Evolutionary conservation across 768 basidiomycete genomes (phyloP).

Genomic region (Russula foetens): DNA sequence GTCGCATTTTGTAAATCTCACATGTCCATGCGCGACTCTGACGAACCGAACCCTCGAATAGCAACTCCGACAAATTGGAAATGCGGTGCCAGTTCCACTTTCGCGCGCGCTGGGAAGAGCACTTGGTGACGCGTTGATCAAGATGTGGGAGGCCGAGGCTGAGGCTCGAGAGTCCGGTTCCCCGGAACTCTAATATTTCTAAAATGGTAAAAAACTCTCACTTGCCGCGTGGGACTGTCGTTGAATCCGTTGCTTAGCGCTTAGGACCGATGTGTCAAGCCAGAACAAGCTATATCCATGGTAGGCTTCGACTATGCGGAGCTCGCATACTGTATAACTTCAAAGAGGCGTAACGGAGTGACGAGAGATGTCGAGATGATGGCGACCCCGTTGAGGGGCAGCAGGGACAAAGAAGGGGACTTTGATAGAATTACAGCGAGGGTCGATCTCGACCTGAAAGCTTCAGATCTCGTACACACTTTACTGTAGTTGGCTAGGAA

Average conservation of each 20-base stretch:
- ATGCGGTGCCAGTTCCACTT: conserved; percentile 68
- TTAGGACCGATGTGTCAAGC: background rate
- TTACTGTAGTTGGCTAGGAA: background rate
- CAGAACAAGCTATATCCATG: too few species aligned
- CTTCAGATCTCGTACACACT: background rate
- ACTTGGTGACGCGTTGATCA: conserved; percentile 37
- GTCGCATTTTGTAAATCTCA: conserved; percentile 23
- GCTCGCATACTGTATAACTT: too few species aligned
- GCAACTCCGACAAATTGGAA: conserved; percentile 75
- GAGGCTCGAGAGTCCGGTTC: conserved; percentile 7
- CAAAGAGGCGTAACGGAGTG: too few species aligned
- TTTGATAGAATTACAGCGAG: background rate
- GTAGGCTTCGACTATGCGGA: background rate
- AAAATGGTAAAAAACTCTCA: background rate
- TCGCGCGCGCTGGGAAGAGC: conserved; percentile 51
- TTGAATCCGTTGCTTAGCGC: background rate
- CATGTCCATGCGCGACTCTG: background rate
- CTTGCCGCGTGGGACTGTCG: background rate
- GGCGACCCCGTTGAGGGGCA: too few species aligned
- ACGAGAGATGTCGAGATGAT: too few species aligned
- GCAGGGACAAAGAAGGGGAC: background rate
- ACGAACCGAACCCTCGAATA: conserved; percentile 23
- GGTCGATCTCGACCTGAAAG: background rate
- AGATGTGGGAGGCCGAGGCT: conserved; percentile 20
- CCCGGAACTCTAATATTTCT: background rate